Conservation (phyloP, 2,329 filamentous ascomycete species). For the Aphanoascus verrucosus region DNA sequence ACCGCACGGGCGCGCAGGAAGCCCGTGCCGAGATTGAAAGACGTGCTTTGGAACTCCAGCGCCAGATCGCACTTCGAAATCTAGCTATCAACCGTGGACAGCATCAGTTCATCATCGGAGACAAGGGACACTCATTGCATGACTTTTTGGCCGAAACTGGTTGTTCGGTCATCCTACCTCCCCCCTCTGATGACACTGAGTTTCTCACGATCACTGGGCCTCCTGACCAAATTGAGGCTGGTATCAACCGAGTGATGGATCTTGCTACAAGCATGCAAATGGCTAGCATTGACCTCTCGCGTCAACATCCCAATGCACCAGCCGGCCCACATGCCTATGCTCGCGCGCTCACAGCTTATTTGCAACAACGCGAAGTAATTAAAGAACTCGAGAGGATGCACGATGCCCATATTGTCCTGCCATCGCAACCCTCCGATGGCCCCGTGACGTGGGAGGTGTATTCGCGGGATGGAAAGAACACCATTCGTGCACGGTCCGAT, state of each 20-base stretch:
- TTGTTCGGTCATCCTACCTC: slow-evolving; percentile 14
- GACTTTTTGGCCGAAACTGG: slow-evolving; percentile 56
- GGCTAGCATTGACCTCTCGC: slow-evolving; percentile 69
- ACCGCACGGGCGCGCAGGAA: slow-evolving; percentile 69
- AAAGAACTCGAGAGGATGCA: slow-evolving; percentile 70
- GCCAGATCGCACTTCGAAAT: slow-evolving; percentile 65
- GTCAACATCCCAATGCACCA: slow-evolving; percentile 64
- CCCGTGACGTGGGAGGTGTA: slow-evolving; percentile 79
- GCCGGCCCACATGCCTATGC: slow-evolving; percentile 67
- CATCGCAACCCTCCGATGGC: slow-evolving; percentile 52
- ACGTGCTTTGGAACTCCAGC: slow-evolving; percentile 62
- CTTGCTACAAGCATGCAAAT: slow-evolving; percentile 79
- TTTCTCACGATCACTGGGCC: slow-evolving; percentile 77
- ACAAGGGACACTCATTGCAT: slow-evolving; percentile 65
- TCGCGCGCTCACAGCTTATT: slow-evolving; percentile 75
- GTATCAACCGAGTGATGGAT: slow-evolving; percentile 75
- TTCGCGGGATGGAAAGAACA: slow-evolving; percentile 72
- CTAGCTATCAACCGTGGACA: slow-evolving; percentile 72
- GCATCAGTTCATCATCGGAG: slow-evolving; percentile 90
- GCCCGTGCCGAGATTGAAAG: slow-evolving; percentile 72
- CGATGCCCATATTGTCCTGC: slow-evolving; percentile 77
- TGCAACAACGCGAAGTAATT: slow-evolving; percentile 70
- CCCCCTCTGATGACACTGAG: slow-evolving; percentile 41
- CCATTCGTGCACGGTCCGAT: slow-evolving; percentile 40
- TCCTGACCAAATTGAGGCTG: slow-evolving; percentile 58